These are phyloP conservation scores for Phellinidium pouzarii DNA, from an alignment of 1,284 basidiomycete species.

Conservation along the genomic window DNA sequence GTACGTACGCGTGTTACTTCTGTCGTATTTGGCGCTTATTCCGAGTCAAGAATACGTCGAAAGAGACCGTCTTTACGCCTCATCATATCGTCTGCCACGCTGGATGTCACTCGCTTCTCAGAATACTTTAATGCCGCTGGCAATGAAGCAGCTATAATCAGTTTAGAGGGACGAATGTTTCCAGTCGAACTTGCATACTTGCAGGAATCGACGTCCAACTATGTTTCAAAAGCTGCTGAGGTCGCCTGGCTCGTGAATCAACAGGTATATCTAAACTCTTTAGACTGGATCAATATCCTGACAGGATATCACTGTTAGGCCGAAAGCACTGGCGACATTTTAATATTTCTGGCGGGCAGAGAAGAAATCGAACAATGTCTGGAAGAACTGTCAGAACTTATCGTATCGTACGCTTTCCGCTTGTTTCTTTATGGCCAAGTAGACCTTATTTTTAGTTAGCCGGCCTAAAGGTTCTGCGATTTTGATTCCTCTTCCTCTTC, in stretches of 20 bases:
- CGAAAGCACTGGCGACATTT: conserved; percentile 74
- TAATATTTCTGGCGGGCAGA: conserved; percentile 93
- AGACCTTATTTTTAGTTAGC: conserved; percentile 32
- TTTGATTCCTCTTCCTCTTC: conserved; percentile 71
- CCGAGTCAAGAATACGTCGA: conserved; percentile 62
- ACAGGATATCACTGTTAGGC: conserved; percentile 7
- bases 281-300: conserved; percentile 8
- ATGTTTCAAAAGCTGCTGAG: conserved; percentile 78
- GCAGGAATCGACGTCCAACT: conserved; percentile 70
- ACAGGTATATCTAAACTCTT: conserved; percentile 45
- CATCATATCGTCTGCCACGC: conserved; percentile 91
- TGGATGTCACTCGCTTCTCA: conserved; percentile 83
- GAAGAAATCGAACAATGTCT: conserved; percentile 93
- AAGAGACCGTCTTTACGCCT: conserved; percentile 86
- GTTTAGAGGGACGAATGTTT: conserved; percentile 89
- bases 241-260: conserved; percentile 83
- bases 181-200: conserved; percentile 83
- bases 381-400: conserved; percentile 73
- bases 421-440: background rate
- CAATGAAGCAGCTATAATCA: conserved; percentile 70
- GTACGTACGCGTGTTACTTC: conserved; percentile 35
- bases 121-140: conserved; percentile 76
- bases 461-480: conserved; percentile 57
- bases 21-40: conserved; percentile 26
- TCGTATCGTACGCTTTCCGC: conserved; percentile 54